These are phyloP conservation scores for Uronychia setigera DNA, from an alignment of 73 alveolate genomes.

Conservation along the genomic window DNA sequence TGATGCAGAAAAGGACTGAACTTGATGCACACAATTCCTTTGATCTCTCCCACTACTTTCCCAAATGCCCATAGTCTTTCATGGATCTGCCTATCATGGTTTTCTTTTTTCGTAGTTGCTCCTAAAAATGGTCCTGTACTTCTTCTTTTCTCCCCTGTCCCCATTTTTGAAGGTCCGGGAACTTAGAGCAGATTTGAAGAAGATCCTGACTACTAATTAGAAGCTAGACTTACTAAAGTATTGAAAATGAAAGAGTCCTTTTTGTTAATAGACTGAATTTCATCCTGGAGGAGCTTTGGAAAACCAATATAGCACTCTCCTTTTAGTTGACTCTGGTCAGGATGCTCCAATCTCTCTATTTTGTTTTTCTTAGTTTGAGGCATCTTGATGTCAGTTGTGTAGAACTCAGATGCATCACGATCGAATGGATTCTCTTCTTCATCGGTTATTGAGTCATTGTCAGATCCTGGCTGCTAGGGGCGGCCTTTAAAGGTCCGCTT, in stretches of 20 bases:
- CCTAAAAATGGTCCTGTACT: not conserved
- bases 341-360: not conserved
- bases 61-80: constrained; percentile 47
- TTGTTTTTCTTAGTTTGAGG: not conserved
- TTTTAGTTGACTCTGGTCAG: not conserved
- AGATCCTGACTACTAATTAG: not conserved
- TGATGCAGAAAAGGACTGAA: constrained; percentile 39
- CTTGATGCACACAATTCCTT: constrained; percentile 7
- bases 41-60: constrained; percentile 32
- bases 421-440: constrained; percentile 9
- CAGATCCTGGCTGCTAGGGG: not conserved
- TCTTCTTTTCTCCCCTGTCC: not conserved
- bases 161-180: not conserved
- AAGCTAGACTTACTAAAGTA: not conserved
- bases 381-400: not conserved
- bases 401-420: constrained; percentile 22
- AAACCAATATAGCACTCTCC: constrained; percentile 67
- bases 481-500: not conserved
- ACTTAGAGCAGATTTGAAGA: not conserved
- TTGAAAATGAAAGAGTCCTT: constrained; percentile 40
- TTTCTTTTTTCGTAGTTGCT: not conserved
- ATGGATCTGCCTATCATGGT: not conserved
- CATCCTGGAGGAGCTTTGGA: constrained; percentile 43
- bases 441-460: not conserved
- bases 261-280: constrained; percentile 30